Evolutionary conservation across 306 rosid genomes (phyloP), one percentile per base, ranked within the genome.

Genomic region (Corylus heterophylla): DNA sequence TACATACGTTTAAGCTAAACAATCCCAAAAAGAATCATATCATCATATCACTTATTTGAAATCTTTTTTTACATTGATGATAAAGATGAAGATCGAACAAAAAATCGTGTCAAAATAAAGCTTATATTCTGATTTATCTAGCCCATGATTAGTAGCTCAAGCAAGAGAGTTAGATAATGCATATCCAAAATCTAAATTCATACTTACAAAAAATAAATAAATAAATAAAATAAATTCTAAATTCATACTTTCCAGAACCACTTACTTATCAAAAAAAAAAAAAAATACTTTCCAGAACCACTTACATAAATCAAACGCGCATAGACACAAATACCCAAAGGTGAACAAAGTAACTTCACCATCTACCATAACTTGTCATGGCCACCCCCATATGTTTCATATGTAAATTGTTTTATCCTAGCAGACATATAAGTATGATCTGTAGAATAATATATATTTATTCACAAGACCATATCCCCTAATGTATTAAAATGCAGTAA

Each of bases 11-110:
- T 25, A 59, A 59, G 58, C 58, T 16, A 52, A 13, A 13, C 6
- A 52, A 16, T 52, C 18, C 6, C 4, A 52, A 22, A 59, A 12
- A 42, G 45, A 59, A 59, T 59, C 66, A 59, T 5, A 0, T 27
- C 12, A 59, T 2, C 2, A 6, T 5, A 42, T 42, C 4, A 4
- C 5, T 5, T 29, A 61, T 25, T 62, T 27, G 35, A 62, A 27
- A 5, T 27, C 17, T 62, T 62, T 25, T 17, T 2, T 29, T 37
- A 62, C 27, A 11, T 62, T 11, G 35, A 62, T 29, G 3, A 12
- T 62, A 14, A 62, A 62, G 68, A 62, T 62, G 42, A 62, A 62
- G 68, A 37, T 64, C 11, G 12, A 64, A 64, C 17, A 64, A 64
- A 64, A 2, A 35, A 22, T 5, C 27, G 1, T 35, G 14, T 35